These are phyloP conservation scores for Aspergillus ochraceoroseus DNA, from an alignment of 2,329 filamentous ascomycete species.

Conservation along the genomic window DNA sequence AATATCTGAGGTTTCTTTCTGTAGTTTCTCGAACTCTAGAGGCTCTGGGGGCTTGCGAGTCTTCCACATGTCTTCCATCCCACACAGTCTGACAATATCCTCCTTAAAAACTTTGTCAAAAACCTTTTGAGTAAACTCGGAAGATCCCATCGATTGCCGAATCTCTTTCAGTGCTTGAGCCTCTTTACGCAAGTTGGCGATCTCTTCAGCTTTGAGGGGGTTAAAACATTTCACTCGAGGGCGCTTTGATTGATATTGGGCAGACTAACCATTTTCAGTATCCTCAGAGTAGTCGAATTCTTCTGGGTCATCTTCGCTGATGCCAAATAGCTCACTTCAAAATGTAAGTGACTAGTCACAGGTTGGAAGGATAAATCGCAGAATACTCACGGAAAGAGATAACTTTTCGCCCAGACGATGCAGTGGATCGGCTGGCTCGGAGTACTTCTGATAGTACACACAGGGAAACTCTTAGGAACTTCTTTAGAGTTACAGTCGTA, in stretches of 20 bases:
- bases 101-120: constrained; percentile 90
- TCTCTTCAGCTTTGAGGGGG: constrained; percentile 59
- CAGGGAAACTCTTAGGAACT: constrained; percentile 84
- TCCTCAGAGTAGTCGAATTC: constrained; percentile 76
- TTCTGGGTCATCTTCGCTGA: constrained; percentile 76
- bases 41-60: constrained; percentile 67
- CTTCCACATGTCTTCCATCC: constrained; percentile 97
- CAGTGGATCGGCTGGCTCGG: constrained; percentile 96
- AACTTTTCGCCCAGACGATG: constrained; percentile 98
- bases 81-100: constrained; percentile 74
- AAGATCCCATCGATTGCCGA: constrained; percentile 70
- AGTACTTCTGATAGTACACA: constrained; percentile 95
- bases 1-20: constrained; percentile 50
- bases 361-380: not conserved
- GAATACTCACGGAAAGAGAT: constrained; percentile 66
- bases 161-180: constrained; percentile 79
- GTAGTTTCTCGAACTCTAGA: constrained; percentile 62
- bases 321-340: constrained; percentile 74
- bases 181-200: constrained; percentile 79
- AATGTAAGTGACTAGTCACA: constrained; percentile 24
- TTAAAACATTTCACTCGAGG: constrained; percentile 18
- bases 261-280: constrained; percentile 65
- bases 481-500: constrained; percentile 93
- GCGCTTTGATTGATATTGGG: not conserved
- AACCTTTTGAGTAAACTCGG: constrained; percentile 69